phyloP scores from a whole-genome alignment of 768 basidiomycete genomes.

The Rossbeevera mucosa region DNA sequence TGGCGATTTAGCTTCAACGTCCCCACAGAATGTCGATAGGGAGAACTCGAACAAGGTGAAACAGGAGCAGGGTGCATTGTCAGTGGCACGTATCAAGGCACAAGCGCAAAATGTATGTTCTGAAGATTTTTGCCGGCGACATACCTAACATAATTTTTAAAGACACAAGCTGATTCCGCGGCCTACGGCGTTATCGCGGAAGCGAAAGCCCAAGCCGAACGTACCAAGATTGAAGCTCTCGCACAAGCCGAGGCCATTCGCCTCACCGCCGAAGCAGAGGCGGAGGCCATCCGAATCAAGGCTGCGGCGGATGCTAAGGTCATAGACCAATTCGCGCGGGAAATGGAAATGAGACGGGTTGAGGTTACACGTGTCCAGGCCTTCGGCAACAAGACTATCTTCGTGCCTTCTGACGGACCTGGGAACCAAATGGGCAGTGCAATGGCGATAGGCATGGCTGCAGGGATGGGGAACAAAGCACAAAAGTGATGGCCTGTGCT shows the following conservation, averaged over 20 bases:
- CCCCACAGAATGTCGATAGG: constrained; percentile 67
- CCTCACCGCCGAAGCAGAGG: constrained; percentile 72
- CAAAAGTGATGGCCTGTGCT: constrained; percentile 8
- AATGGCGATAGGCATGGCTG: constrained; percentile 68
- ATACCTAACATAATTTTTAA: constrained; percentile 9
- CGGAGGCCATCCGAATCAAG: constrained; percentile 60
- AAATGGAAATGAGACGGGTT: constrained; percentile 67
- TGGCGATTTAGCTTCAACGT: neutral
- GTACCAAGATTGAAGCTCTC: constrained; percentile 62
- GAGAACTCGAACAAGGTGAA: constrained; percentile 88
- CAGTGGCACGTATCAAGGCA: constrained; percentile 74
- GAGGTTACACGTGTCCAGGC: constrained; percentile 61
- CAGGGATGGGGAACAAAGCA: constrained; percentile 47
- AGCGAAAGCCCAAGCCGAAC: constrained; percentile 69
- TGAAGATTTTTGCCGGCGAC: neutral
- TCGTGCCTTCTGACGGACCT: constrained; percentile 60
- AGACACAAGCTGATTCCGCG: constrained; percentile 70
- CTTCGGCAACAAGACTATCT: constrained; percentile 65
- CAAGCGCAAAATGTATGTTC: constrained; percentile 47
- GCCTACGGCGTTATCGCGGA: constrained; percentile 71
- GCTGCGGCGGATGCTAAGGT: constrained; percentile 60
- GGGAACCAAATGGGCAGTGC: constrained; percentile 56
- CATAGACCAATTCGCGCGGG: constrained; percentile 61
- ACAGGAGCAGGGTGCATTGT: constrained; percentile 74
- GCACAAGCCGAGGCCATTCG: constrained; percentile 76